Evolutionary conservation across 1,284 basidiomycete genomes (phyloP).

Genomic region (Cerioporus squamosus): DNA sequence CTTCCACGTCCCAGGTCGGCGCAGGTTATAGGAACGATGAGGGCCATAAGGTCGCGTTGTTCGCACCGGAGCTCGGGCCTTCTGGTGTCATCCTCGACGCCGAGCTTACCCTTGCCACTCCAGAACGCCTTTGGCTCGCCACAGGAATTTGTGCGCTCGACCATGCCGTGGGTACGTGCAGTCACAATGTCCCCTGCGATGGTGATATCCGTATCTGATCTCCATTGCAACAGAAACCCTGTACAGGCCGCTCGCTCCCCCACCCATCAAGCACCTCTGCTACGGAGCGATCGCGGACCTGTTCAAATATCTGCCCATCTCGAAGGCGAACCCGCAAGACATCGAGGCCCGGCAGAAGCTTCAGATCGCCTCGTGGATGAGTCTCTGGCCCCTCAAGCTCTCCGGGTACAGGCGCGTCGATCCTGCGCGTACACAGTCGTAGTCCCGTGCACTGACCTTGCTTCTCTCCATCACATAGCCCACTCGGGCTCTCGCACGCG

Average conservation of each 20-base stretch:
- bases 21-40: constrained; percentile 77
- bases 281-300: constrained; percentile 71
- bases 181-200: too few species aligned
- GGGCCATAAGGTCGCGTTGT: constrained; percentile 68
- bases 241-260: constrained; percentile 62
- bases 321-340: constrained; percentile 61
- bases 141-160: constrained; percentile 79
- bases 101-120: constrained; percentile 74
- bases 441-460: too few species aligned
- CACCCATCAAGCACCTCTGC: constrained; percentile 66
- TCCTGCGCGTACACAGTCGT: too few species aligned
- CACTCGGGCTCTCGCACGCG: constrained; percentile 75
- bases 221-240: too few species aligned
- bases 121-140: constrained; percentile 81
- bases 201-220: too few species aligned
- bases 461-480: constrained; percentile 36
- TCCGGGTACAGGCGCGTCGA: constrained; percentile 54
- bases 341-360: constrained; percentile 71
- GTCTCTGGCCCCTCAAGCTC: constrained; percentile 67
- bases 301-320: constrained; percentile 72
- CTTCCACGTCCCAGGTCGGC: constrained; percentile 46
- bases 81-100: constrained; percentile 80
- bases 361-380: constrained; percentile 81
- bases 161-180: constrained; percentile 62
- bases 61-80: constrained; percentile 58